These are phyloP conservation scores for Zygotorulaspora danielsina DNA, from an alignment of 805 yeast species.

Conservation along the genomic window DNA sequence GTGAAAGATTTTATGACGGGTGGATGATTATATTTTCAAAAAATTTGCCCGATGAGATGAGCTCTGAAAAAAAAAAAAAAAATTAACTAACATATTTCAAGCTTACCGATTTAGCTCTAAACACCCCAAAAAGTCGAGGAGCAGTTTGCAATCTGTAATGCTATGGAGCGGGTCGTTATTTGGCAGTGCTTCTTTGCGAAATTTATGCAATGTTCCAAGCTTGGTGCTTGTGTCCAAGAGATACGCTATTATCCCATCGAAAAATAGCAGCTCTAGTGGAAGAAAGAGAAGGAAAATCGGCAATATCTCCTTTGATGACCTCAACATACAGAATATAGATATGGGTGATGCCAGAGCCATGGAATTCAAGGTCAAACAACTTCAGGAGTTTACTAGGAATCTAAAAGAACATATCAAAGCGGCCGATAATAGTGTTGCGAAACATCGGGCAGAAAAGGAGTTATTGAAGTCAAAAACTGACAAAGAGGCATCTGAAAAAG, in stretches of 20 bases:
- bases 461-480: not conserved
- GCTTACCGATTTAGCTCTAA: too few relatives aligned
- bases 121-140: too few relatives aligned
- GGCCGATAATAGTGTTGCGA: constrained; percentile 12
- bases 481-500: not conserved
- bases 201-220: not conserved
- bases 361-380: constrained; percentile 28
- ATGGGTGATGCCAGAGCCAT: constrained; percentile 18
- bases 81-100: not conserved
- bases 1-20: too few relatives aligned
- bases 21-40: not conserved
- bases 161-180: not conserved
- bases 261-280: constrained; percentile 1
- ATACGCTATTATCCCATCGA: constrained; percentile 15
- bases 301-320: constrained; percentile 13
- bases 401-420: constrained; percentile 19
- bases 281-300: constrained; percentile 12
- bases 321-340: constrained; percentile 12
- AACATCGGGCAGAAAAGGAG: constrained; percentile 6
- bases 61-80: not conserved
- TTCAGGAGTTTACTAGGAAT: constrained; percentile 28
- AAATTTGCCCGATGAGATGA: constrained; percentile 4
- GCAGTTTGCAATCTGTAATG: too few relatives aligned
- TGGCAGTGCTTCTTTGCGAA: not conserved
- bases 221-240: constrained; percentile 5